Conservation (phyloP, 108 stramenopile species). For the Fragilaria crotonensis region DNA sequence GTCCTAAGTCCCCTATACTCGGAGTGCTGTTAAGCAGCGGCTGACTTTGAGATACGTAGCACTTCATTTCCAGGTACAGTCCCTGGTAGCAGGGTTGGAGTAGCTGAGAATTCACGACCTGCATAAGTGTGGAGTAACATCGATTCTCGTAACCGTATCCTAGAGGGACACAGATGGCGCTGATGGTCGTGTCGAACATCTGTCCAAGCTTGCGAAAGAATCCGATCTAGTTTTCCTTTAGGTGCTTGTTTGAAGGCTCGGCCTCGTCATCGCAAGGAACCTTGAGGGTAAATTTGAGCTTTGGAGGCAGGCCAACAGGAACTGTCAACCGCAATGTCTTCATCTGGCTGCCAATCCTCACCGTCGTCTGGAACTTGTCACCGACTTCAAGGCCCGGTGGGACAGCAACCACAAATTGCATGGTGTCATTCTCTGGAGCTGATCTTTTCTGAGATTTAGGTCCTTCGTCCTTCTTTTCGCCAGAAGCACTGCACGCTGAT, state of each 20-base stretch:
- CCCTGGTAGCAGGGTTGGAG: too few species aligned
- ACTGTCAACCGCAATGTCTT: slow-evolving; percentile 49
- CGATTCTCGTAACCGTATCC: too few species aligned
- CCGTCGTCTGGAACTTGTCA: slow-evolving; percentile 37
- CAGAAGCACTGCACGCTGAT: slow-evolving; percentile 3
- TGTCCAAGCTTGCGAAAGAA: too few species aligned
- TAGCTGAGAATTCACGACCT: too few species aligned
- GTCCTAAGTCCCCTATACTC: too few species aligned
- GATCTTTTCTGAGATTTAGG: not conserved
- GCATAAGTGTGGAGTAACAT: too few species aligned
- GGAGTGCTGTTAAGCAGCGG: too few species aligned
- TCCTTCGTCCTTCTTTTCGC: not conserved
- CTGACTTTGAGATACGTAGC: too few species aligned
- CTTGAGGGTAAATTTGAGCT: slow-evolving; percentile 19
- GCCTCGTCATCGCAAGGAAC: not conserved
- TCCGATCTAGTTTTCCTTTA: not conserved
- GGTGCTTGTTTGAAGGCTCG: not conserved
- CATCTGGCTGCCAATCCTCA: slow-evolving; percentile 24
- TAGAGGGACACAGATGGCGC: too few species aligned
- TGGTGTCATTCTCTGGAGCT: slow-evolving; percentile 5
- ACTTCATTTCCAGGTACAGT: too few species aligned
- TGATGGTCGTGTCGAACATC: too few species aligned
- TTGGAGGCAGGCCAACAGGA: slow-evolving; percentile 25
- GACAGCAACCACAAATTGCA: slow-evolving; percentile 34
- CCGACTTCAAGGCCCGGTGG: slow-evolving; percentile 32